Evolutionary conservation across 2,329 filamentous ascomycete genomes (phyloP).

Genomic region (Lithohypha guttulata): DNA sequence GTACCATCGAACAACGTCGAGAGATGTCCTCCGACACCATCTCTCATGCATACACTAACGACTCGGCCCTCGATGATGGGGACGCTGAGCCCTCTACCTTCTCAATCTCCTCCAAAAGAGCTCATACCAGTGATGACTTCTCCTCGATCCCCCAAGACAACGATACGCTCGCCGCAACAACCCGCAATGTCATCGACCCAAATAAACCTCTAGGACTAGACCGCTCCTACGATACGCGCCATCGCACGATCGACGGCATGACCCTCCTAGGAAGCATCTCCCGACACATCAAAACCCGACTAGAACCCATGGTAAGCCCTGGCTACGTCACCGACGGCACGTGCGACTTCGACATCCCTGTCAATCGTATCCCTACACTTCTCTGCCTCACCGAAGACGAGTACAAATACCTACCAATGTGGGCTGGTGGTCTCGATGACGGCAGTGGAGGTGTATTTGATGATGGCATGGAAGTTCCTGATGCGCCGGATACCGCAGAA

Average conservation of each 20-base stretch:
- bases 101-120: too few species aligned
- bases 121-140: too few species aligned
- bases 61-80: too few species aligned
- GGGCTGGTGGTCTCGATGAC: slow-evolving; percentile 49
- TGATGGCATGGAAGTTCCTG: slow-evolving; percentile 31
- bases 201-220: too few species aligned
- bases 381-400: slow-evolving; percentile 47
- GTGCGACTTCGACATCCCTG: slow-evolving; percentile 9
- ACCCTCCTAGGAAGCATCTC: background rate
- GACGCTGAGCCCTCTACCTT: too few species aligned
- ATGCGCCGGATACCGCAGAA: slow-evolving; percentile 25
- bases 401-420: slow-evolving; percentile 53
- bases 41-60: too few species aligned
- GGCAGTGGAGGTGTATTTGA: slow-evolving; percentile 40
- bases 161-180: too few species aligned
- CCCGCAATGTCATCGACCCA: too few species aligned
- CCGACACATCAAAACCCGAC: background rate
- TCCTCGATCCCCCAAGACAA: too few species aligned
- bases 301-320: background rate
- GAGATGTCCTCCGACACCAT: too few species aligned
- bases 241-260: background rate
- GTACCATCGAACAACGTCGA: too few species aligned
- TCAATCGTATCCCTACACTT: slow-evolving; percentile 31
- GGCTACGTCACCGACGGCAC: slow-evolving; percentile 5
- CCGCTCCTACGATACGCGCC: too few species aligned